Evolutionary conservation across 495 filamentous ascomycete genomes (phyloP).

Genomic region (Platismatia glauca): DNA sequence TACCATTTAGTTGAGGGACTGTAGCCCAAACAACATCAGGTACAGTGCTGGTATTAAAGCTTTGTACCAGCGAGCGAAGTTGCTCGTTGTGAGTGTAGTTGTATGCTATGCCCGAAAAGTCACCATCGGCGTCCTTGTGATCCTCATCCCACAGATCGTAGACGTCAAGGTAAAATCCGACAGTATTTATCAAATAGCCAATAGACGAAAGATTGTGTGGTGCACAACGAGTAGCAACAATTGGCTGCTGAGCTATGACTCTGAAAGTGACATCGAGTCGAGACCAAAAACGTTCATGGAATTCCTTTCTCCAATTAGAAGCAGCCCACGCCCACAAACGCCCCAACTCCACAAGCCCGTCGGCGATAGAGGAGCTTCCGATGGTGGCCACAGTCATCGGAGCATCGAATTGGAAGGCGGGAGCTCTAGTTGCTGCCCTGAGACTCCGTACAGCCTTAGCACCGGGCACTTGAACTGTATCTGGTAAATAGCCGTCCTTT

Average conservation of each 20-base stretch:
- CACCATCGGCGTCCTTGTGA: background rate
- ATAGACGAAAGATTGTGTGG: background rate
- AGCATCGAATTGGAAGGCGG: background rate
- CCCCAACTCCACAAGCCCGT: conserved; percentile 3
- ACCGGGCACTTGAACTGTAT: conserved; percentile 2
- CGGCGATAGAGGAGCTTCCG: conserved; percentile 6
- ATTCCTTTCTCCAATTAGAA: background rate
- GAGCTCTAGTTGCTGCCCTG: background rate
- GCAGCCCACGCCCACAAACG: conserved; percentile 7
- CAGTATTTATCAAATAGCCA: no score
- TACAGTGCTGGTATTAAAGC: background rate
- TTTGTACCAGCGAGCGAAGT: background rate
- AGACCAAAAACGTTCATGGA: conserved; percentile 9
- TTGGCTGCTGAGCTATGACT: conserved; percentile 7
- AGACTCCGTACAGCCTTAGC: conserved; percentile 5
- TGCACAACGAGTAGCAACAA: conserved; percentile 8
- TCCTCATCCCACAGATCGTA: conserved; percentile 1
- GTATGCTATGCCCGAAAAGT: conserved; percentile 1
- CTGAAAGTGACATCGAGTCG: background rate
- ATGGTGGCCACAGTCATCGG: background rate
- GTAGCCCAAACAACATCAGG: conserved; percentile 7
- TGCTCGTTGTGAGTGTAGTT: background rate
- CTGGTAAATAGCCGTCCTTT: background rate
- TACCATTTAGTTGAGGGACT: conserved; percentile 3
- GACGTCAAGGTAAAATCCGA: background rate